Evolutionary conservation across 306 rosid species (phyloP).

Genomic region (Mucuna pruriens): DNA sequence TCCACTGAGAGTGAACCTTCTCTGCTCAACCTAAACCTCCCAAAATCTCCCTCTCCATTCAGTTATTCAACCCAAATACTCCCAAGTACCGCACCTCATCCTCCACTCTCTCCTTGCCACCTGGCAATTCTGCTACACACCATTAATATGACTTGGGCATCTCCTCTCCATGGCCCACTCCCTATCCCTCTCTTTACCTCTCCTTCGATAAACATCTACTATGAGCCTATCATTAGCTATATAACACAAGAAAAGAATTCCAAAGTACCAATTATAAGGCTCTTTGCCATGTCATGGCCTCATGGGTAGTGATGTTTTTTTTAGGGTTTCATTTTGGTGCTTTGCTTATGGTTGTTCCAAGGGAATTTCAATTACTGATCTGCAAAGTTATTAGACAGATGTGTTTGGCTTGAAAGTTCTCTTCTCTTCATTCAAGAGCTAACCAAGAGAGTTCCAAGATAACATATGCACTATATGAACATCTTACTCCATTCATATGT

Average conservation of each 20-base stretch:
- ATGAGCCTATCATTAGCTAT: too few relatives aligned
- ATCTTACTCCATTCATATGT: conserved; percentile 17
- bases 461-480: background rate
- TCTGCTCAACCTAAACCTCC: too few relatives aligned
- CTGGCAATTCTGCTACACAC: too few relatives aligned
- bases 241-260: conserved; percentile 35
- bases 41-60: too few relatives aligned
- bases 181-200: too few relatives aligned
- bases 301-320: background rate
- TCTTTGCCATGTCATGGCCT: conserved; percentile 1
- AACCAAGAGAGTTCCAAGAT: conserved; percentile 17
- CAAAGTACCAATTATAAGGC: conserved; percentile 11
- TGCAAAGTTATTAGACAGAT: background rate
- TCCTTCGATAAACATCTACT: too few relatives aligned
- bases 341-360: background rate
- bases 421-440: conserved; percentile 2
- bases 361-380: conserved; percentile 1
- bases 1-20: too few relatives aligned
- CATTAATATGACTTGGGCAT: too few relatives aligned
- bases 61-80: too few relatives aligned
- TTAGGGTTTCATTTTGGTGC: background rate
- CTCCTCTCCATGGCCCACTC: too few relatives aligned
- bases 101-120: too few relatives aligned
- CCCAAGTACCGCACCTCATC: too few relatives aligned
- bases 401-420: conserved; percentile 9